phyloP scores from a whole-genome alignment of 495 filamentous ascomycete genomes.

The Neurospora africana region DNA sequence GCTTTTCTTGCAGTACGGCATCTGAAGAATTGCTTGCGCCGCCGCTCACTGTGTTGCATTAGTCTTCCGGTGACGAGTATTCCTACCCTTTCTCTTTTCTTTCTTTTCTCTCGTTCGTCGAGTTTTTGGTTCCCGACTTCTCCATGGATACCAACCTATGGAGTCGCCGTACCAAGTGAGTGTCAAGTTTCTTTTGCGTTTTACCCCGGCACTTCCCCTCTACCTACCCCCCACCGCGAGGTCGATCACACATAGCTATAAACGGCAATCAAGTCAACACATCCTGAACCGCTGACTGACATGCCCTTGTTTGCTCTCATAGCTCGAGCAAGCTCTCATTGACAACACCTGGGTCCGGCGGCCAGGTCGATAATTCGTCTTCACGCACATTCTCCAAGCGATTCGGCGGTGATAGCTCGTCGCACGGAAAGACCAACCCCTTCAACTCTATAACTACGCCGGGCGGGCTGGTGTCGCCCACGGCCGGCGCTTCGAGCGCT shows the following conservation, averaged over 20 bases:
- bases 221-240: slow-evolving; percentile 2
- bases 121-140: slow-evolving; percentile 21
- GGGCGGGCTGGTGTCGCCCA: slow-evolving; percentile 70
- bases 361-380: slow-evolving; percentile 51
- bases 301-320: slow-evolving; percentile 9
- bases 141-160: slow-evolving; percentile 50
- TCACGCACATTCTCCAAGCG: slow-evolving; percentile 62
- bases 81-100: slow-evolving; percentile 1
- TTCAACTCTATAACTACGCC: slow-evolving; percentile 75
- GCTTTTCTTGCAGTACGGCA: background rate
- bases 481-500: slow-evolving; percentile 75
- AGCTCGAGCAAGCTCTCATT: slow-evolving; percentile 86
- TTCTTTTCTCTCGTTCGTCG: slow-evolving; percentile 9
- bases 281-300: slow-evolving; percentile 4
- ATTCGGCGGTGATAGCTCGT: slow-evolving; percentile 65
- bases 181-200: slow-evolving; percentile 6
- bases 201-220: background rate
- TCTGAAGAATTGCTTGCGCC: background rate
- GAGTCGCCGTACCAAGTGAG: slow-evolving; percentile 88
- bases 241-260: background rate
- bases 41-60: background rate
- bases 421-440: slow-evolving; percentile 73
- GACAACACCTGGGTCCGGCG: slow-evolving; percentile 53
- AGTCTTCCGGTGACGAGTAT: slow-evolving; percentile 1
- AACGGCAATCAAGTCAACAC: background rate